Conservation (phyloP, 179 eudicot genomes). For the Patellifolia procumbens region DNA sequence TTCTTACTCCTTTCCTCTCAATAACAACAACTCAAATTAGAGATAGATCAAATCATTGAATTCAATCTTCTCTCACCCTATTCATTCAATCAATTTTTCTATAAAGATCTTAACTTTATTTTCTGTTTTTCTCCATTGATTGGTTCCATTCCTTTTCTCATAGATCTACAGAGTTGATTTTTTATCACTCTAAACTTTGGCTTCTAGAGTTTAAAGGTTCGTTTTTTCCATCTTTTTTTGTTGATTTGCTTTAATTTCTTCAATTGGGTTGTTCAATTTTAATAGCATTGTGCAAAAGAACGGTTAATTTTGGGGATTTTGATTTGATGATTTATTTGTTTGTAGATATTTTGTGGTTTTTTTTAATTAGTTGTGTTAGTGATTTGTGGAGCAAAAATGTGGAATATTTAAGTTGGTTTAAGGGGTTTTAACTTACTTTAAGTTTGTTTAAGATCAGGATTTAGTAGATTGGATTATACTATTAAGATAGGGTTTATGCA, state of each 20-base stretch:
- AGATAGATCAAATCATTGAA: background rate
- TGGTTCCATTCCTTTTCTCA: background rate
- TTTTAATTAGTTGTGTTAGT: background rate
- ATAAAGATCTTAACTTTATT: background rate
- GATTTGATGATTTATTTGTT: background rate
- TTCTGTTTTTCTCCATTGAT: background rate
- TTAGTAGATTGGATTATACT: background rate
- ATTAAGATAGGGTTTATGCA: background rate
- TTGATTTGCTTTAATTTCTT: too few relatives aligned
- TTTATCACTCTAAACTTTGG: background rate
- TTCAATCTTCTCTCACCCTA: too few relatives aligned
- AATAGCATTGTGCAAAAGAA: background rate
- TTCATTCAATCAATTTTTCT: background rate
- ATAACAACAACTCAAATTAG: too few relatives aligned
- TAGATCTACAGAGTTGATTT: background rate
- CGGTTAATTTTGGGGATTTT: background rate
- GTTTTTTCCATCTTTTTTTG: background rate
- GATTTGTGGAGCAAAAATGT: background rate
- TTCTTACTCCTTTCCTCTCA: background rate
- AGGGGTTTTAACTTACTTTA: background rate
- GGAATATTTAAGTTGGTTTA: background rate
- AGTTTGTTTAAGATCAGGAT: constrained; percentile 18
- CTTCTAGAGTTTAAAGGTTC: background rate
- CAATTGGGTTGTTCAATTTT: background rate
- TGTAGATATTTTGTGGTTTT: background rate